Evolutionary conservation across 164 flowering plant species (phyloP), one percentile per base, ranked within the genome.

Genomic region (Magnolia kwangsiensis): DNA sequence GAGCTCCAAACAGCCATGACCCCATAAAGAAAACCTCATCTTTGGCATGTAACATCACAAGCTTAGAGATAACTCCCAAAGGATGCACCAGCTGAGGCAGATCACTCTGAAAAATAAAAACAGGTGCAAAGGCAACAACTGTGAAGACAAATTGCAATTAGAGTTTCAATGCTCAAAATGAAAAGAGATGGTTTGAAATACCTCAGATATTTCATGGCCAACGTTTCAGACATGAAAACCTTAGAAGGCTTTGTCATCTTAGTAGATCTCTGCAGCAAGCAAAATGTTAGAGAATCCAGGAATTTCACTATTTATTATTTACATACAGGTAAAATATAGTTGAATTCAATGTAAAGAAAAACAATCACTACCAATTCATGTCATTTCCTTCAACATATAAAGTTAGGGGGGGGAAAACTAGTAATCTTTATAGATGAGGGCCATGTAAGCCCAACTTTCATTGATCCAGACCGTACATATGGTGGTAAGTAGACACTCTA

Each of bases 141-240:
- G 49, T 27, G 45, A 67, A 31, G 18, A 67, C 19, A 55, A 8
- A 24, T 1, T 7, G n/a, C 51, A 58, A 75, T 4, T 5, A 77
- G 51, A 51, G 59, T 51, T n/a, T 24, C 51, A 65, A 51, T 55
- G 23, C 0, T 14, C 14, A 69, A 10, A 37, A 21, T 6, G 10
- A 45, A 29, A 18, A 67, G n/a, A n/a, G n/a, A n/a, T n/a, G n/a
- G n/a, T n/a, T n/a, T n/a, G n/a, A n/a, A n/a, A n/a, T n/a, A n/a
- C 99, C 88, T 96, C 99, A 29, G 98, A 86, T 63, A 96, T 92
- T 82, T 96, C 99, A 67, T 96, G 99, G 8, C 98, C 99, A 49
- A 96, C 99, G 67, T 96, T 96, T 75, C 99, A 97, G 16, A 96
- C 88, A 61, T 96, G 99, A 85, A 96, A 67, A 96, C 99, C 84